These are phyloP conservation scores for Gypsophila paniculata DNA, from an alignment of 179 eudicot genomes.

Conservation along the genomic window DNA sequence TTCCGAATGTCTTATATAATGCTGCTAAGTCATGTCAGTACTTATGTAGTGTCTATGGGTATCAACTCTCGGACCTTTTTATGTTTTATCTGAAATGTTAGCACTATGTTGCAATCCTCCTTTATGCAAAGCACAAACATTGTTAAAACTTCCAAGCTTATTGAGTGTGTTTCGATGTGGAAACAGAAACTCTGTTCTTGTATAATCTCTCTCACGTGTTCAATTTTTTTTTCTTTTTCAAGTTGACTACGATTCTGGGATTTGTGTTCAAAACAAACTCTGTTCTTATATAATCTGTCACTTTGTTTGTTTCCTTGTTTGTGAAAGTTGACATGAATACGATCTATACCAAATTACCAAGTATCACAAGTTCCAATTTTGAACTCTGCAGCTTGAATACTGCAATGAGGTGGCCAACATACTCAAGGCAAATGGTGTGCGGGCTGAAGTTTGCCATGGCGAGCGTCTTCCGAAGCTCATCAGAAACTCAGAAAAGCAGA, in stretches of 20 bases:
- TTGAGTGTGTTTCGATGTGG: neutral
- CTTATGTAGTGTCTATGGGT: neutral
- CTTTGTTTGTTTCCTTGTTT: neutral
- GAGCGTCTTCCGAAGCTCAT: constrained; percentile 89
- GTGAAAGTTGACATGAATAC: neutral
- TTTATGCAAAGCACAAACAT: neutral
- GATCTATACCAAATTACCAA: neutral
- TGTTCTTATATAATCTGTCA: too few species aligned
- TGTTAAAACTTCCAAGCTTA: neutral
- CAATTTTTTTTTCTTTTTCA: neutral
- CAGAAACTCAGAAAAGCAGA: constrained; percentile 84
- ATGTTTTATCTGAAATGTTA: too few species aligned
- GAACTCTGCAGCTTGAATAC: constrained; percentile 52
- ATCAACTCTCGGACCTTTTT: too few species aligned
- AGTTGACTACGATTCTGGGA: neutral
- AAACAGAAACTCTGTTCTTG: neutral
- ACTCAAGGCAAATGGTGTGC: constrained; percentile 60
- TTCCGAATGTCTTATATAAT: too few species aligned
- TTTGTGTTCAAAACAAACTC: too few species aligned
- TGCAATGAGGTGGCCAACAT: constrained; percentile 53
- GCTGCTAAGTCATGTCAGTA: too few species aligned
- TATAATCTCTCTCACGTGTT: neutral
- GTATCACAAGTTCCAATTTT: neutral
- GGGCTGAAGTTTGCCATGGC: constrained; percentile 82
- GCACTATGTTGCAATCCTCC: neutral